A percentile compares a stretch with the other conserved stretches of the same genome.
These are phyloP conservation scores for Paspalum vaginatum DNA, from an alignment of 176 grass and related monocot species.

Conservation along the genomic window DNA sequence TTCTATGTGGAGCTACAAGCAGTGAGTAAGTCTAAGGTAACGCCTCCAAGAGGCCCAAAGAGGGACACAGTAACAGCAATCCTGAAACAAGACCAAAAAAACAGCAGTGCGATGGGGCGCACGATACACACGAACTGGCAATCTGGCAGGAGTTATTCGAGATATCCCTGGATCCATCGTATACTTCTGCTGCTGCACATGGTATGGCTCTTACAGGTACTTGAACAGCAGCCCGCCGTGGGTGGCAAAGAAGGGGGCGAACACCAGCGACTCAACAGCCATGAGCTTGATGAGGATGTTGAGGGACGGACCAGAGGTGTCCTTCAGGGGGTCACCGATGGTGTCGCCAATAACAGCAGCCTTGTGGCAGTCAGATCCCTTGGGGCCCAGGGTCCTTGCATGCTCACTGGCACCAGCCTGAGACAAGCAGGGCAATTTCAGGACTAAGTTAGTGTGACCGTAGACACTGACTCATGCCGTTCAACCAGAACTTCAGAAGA, in stretches of 20 bases:
- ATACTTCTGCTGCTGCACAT: conserved; percentile 17
- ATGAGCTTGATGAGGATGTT: conserved; percentile 99
- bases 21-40: conserved; percentile 49
- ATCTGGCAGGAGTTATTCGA: conserved; percentile 54
- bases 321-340: conserved; percentile 92
- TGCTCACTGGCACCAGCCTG: conserved; percentile 80
- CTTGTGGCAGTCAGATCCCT: conserved; percentile 92
- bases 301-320: conserved; percentile 82
- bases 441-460: neutral
- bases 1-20: conserved; percentile 50
- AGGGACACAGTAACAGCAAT: conserved; percentile 33
- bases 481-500: neutral
- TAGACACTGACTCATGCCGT: neutral
- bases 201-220: conserved; percentile 49
- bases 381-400: conserved; percentile 67
- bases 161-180: conserved; percentile 42
- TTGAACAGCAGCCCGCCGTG: conserved; percentile 82
- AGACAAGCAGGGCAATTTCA: conserved; percentile 17
- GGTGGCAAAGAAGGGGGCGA: conserved; percentile 81
- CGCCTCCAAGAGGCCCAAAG: conserved; percentile 41
- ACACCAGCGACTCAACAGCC: conserved; percentile 83
- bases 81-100: conserved; percentile 51
- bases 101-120: neutral
- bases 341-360: conserved; percentile 88
- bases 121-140: conserved; percentile 19